A percentile compares a stretch with the other conserved stretches of the same genome.
These are phyloP conservation scores for Zygotorulaspora danielsina DNA, from an alignment of 805 yeast genomes.

Conservation along the genomic window DNA sequence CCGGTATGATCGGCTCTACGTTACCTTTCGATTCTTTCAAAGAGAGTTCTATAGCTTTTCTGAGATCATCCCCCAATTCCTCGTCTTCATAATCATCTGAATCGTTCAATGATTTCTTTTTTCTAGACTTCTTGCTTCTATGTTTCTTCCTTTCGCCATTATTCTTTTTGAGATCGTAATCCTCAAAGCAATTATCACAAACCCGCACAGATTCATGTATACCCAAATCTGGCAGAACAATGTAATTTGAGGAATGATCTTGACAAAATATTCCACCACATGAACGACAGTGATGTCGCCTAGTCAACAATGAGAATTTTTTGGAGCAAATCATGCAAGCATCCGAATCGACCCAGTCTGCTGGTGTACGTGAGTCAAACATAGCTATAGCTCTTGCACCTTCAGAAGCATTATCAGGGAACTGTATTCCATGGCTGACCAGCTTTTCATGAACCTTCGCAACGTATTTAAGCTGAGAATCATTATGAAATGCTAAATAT, in stretches of 20 bases:
- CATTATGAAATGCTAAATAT: slow-evolving; percentile 67
- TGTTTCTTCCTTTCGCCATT: slow-evolving; percentile 16
- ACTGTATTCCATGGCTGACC: slow-evolving; percentile 56
- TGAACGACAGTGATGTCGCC: slow-evolving; percentile 95
- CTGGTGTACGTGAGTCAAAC: slow-evolving; percentile 88
- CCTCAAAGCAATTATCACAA: slow-evolving; percentile 82
- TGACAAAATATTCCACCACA: slow-evolving; percentile 95
- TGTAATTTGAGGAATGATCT: slow-evolving; percentile 68
- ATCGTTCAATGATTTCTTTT: slow-evolving; percentile 24
- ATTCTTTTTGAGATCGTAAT: slow-evolving; percentile 43
- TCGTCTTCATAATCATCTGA: slow-evolving; percentile 68
- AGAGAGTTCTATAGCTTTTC: slow-evolving; percentile 73
- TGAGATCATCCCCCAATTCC: slow-evolving; percentile 51
- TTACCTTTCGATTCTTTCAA: slow-evolving; percentile 47
- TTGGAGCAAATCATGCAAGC: slow-evolving; percentile 92
- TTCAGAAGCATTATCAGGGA: slow-evolving; percentile 45
- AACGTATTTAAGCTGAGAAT: slow-evolving; percentile 61
- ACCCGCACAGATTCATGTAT: slow-evolving; percentile 87
- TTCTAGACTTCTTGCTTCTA: slow-evolving; percentile 23
- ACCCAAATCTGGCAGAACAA: slow-evolving; percentile 78
- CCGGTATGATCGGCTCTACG: slow-evolving; percentile 32
- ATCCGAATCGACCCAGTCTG: slow-evolving; percentile 95
- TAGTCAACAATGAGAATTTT: slow-evolving; percentile 70
- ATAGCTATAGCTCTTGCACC: slow-evolving; percentile 39
- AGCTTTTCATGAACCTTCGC: slow-evolving; percentile 57